phyloP scores from a whole-genome alignment of 2,329 filamentous ascomycete genomes.

The Dactylellina parvicollis region DNA sequence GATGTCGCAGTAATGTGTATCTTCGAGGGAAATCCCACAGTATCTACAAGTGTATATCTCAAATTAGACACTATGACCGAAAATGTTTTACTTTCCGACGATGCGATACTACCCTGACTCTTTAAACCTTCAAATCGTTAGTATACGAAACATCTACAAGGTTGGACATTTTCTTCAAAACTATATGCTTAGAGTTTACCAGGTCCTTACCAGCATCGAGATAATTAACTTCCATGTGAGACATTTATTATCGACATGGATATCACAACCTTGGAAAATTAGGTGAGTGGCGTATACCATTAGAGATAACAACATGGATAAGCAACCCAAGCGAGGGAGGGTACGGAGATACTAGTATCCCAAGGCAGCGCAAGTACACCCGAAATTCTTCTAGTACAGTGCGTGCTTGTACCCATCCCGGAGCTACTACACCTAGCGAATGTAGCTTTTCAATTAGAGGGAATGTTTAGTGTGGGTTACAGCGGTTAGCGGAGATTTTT shows the following conservation, averaged over 20 bases:
- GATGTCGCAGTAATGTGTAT: too few relatives aligned
- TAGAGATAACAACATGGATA: slow-evolving; percentile 10
- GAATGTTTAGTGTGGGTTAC: background rate
- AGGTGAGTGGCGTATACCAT: background rate
- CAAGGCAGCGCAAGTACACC: background rate
- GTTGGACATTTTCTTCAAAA: background rate
- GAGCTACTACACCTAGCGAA: background rate
- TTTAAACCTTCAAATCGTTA: background rate
- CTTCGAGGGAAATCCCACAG: too few relatives aligned
- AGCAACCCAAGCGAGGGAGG: background rate
- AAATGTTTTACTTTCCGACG: slow-evolving; percentile 20
- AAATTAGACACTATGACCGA: background rate
- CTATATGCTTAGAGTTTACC: background rate
- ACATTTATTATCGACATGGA: slow-evolving; percentile 7
- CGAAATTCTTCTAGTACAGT: background rate
- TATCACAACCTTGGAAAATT: background rate
- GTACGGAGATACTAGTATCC: background rate
- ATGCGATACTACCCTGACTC: slow-evolving; percentile 6
- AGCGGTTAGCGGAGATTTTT: slow-evolving; percentile 22
- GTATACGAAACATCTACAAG: background rate
- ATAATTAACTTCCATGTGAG: background rate
- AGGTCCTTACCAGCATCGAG: background rate
- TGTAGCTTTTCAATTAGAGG: background rate
- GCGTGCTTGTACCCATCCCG: background rate
- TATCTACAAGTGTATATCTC: background rate